Base-by-base conservation (phyloP, 2,329 filamentous ascomycete species). In the Hymenotorrendiella dingleyae region DNA sequence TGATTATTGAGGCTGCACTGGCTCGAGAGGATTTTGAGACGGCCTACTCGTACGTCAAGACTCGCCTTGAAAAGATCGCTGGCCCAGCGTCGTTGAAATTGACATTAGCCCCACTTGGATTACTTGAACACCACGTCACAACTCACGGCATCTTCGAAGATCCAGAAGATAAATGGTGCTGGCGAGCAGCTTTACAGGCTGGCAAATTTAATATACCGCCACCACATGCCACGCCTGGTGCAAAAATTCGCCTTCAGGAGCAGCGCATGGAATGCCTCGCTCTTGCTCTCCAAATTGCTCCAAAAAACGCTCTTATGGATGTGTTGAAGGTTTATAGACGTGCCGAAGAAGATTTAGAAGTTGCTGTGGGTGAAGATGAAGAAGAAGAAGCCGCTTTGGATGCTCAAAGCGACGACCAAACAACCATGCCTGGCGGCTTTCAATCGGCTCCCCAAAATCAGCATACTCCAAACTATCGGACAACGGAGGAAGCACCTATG, bases 21-120 rank as follows among this genome's bases (percentile, higher is more conserved):
- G 71, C 72, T 8, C 85, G 90, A 58, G 81, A 89, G 49, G 87
- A 80, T 59, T 93, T 93, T 48, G 87, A 94, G 59, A 93, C 86
- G 0, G 86, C 86, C 9, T 93, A 91, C 61, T 90, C 85, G 0
- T 91, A 86, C 57, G 82, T 90, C 2, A 76, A 87, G 35, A 88
- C 80, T 57, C 77, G 83, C 17, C 69, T 93, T 0, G 70, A 72
- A 6, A 60, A 64, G 7, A 56, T 64, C 21, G 54, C 58, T 52
- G 52, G 59, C 56, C 48, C 53, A 40, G 45, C 58, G 12, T 42
- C 41, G 17, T 45, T 47, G 11, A 46, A 56, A 8, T n/a, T n/a
- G n/a, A n/a, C n/a, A n/a, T n/a, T n/a, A n/a, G n/a, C n/a, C n/a
- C n/a, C n/a, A n/a, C n/a, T n/a, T n/a, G n/a, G n/a, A n/a, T n/a